Base-by-base conservation (phyloP, 208 protist genomes). In the Leishmania lainsoni region DNA sequence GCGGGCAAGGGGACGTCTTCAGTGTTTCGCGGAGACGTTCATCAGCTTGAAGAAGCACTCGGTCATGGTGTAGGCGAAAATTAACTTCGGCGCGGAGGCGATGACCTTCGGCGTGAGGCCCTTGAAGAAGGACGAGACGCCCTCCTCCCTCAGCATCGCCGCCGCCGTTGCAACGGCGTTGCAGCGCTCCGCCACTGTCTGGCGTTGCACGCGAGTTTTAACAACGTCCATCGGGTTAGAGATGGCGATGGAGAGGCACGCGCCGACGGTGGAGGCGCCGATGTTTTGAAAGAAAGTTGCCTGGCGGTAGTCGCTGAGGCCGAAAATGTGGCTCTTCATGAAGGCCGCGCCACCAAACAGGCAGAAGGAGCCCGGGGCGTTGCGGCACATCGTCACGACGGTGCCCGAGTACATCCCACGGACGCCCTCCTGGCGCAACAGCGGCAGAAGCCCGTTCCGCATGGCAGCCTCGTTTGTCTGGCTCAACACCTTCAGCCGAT, bases 181-280 rank as follows among this genome's bases (percentile, higher is more conserved):
- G 51, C 87, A 81, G n/a, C 86, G 83, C 58, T 87, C 63, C 2
- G 87, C 90, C 39, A 83, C 90, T 42, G 89, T 91, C 75, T 91
- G 85, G 58, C 86, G 88, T 88, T 98, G 96, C 84, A 98, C 93
- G 51, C 95, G 94, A n/a, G 94, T 98, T 88, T 98, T 98, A 54
- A 98, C 86, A 39, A 98, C 96, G 84, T 98, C 96, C 93, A 98
- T 96, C 29, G 96, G 96, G 90, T 94, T 96, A 5, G 95, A 93
- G 74, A 98, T 83, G 72, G 91, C 90, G 78, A 98, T 97, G 58
- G 90, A 92, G 12, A 93, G 75, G 80, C 91, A 94, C 35, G 92
- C 91, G 45, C 96, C 96, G 32, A 96, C 84, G 5, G 93, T 94
- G 29, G 94, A 92, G 75, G 95, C 91, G 83, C 87, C 91, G 81